Percentiles rank a stretch among this genome's conserved stretches.
phyloP scores from a whole-genome alignment of 2,329 filamentous ascomycete genomes.

The Aspergillus ibericus region DNA sequence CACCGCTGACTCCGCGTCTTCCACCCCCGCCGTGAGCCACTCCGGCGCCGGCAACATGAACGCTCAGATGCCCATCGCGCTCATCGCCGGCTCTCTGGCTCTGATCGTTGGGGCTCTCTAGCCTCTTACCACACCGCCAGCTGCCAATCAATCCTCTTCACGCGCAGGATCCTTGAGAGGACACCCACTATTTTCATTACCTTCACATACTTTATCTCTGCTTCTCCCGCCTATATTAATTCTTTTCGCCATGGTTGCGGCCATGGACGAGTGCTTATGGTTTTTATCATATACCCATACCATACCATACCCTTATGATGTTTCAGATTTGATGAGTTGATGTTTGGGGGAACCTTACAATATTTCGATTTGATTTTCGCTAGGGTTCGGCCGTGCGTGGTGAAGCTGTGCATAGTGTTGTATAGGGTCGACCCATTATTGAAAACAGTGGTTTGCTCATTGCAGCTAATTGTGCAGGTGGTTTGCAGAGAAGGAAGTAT shows the following conservation, averaged over 20 bases:
- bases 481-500: too few relatives aligned
- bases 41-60: constrained; percentile 21
- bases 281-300: constrained; percentile 28
- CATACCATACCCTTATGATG: constrained; percentile 30
- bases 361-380: neutral
- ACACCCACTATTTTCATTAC: neutral
- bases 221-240: constrained; percentile 13
- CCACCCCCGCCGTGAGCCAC: constrained; percentile 9
- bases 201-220: constrained; percentile 22
- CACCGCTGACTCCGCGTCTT: constrained; percentile 25
- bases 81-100: constrained; percentile 41
- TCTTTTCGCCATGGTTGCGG: neutral
- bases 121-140: neutral
- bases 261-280: constrained; percentile 19
- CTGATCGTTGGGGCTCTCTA: constrained; percentile 39
- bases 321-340: constrained; percentile 32
- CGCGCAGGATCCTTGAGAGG: neutral
- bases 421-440: constrained; percentile 6
- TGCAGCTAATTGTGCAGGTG: too few relatives aligned
- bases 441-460: too few relatives aligned
- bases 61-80: constrained; percentile 30
- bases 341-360: constrained; percentile 14
- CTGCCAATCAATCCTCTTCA: neutral
- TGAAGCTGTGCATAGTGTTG: constrained; percentile 7
- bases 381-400: constrained; percentile 1